Percentiles rank a stretch among this genome's conserved stretches.
Conservation (phyloP, 2,329 filamentous ascomycete genomes). For the Balansia obtecta region DNA sequence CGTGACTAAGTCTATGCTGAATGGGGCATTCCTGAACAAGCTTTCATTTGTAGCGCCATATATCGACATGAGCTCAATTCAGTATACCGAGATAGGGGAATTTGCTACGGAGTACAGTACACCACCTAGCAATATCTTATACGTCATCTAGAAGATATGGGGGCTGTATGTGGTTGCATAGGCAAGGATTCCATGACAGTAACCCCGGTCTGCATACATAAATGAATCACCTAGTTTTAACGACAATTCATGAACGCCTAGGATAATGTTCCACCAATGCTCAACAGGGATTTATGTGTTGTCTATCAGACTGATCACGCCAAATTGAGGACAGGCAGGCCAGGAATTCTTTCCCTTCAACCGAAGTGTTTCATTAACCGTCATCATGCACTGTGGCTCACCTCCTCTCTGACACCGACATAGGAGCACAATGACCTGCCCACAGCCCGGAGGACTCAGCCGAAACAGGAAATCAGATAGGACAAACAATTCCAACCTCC, state of each 20-base stretch:
- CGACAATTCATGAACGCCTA: no score
- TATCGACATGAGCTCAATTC: neutral
- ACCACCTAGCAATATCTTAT: neutral
- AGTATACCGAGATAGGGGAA: neutral
- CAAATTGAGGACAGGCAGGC: neutral
- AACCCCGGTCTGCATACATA: neutral
- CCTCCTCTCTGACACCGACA: neutral
- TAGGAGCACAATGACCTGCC: neutral
- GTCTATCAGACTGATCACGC: neutral
- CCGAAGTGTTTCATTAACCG: neutral
- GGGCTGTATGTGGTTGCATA: neutral
- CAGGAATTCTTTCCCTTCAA: neutral
- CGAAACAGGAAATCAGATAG: neutral
- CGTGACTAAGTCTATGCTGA: neutral
- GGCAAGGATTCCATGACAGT: no score
- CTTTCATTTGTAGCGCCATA: neutral
- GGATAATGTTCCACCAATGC: no score
- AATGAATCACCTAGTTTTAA: neutral
- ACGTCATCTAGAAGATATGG: neutral
- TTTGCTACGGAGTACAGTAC: neutral
- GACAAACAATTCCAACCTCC: neutral
- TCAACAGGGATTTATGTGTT: neutral
- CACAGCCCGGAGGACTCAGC: neutral
- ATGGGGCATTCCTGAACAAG: neutral
- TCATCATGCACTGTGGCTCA: neutral